Conservation (phyloP, 495 filamentous ascomycete genomes). For the Penicillium daleae region DNA sequence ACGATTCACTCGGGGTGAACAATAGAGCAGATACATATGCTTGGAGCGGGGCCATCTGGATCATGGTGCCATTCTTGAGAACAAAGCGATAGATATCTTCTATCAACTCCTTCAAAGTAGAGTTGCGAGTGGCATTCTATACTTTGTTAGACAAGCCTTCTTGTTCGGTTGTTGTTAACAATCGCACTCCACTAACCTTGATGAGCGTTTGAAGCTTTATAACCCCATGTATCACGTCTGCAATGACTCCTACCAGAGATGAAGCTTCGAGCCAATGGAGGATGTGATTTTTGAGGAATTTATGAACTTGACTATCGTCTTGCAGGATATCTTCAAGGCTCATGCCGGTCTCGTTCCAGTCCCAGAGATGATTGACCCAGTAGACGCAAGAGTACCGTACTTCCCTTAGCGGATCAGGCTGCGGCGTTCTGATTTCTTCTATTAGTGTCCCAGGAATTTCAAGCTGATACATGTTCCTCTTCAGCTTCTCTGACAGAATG, state of each 20-base stretch:
- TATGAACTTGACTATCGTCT: background rate
- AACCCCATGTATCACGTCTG: background rate
- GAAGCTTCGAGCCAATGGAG: background rate
- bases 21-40: background rate
- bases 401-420: background rate
- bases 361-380: background rate
- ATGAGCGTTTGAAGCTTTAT: background rate
- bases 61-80: background rate
- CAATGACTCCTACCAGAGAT: background rate
- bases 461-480: background rate
- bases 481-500: background rate
- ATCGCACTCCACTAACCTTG: background rate
- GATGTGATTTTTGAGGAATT: background rate
- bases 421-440: background rate
- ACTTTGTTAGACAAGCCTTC: background rate
- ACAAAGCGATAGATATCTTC: background rate
- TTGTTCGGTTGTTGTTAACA: background rate
- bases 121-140: background rate
- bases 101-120: background rate
- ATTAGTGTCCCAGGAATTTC: background rate
- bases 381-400: background rate
- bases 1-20: background rate
- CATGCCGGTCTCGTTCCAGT: background rate
- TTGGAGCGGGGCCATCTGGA: background rate
- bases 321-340: background rate